Evolutionary conservation across 176 grass and related monocot genomes (phyloP), one percentile per base, ranked within the genome.

Genomic region (maize (Zea mays)): DNA sequence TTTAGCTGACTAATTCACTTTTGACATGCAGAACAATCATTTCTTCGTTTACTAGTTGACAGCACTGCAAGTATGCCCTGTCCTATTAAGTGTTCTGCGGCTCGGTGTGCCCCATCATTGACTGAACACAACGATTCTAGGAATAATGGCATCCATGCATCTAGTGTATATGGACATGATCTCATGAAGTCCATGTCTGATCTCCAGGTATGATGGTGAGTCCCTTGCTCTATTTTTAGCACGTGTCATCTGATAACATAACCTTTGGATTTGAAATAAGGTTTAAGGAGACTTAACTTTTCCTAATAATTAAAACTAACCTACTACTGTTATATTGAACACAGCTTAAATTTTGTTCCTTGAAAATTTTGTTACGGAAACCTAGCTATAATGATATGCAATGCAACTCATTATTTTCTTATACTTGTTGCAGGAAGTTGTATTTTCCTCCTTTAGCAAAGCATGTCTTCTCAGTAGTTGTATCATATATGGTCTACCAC

Each of bases 181-280:
- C 62, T 87, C 39, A 27, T 82, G 40, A 74, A 72, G n/a, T 82
- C 59, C 77, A 49, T 85, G 81, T 90, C 56, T 79, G 81, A 94
- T 73, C 95, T 91, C 92, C 91, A 98, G 95, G 91, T 98, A 98
- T 87, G 95, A 91, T 80, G 95, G 95, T 98, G 91, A 98, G 89
- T 98, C 64, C 17, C 69, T 72, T 83, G 41, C 69, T 87, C 41
- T 76, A 64, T 73, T 79, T 79, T 58, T 56, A 77, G 37, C 73
- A 50, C 50, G 43, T 38, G 62, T 49, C 73, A 67, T 65, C 1
- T 8, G 36, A 44, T 65, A 40, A 45, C 38, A 12, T 15, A 66
- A 62, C 41, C 52, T 9, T 41, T 43, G 61, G 8, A 52, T 54
- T 81, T 52, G 33, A 6, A 85, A 63, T 8, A n/a, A 52, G 61